Evolutionary conservation across 2,329 filamentous ascomycete genomes (phyloP), one percentile per base, ranked within the genome.

Genomic region (Hirsutella minnesotensis): DNA sequence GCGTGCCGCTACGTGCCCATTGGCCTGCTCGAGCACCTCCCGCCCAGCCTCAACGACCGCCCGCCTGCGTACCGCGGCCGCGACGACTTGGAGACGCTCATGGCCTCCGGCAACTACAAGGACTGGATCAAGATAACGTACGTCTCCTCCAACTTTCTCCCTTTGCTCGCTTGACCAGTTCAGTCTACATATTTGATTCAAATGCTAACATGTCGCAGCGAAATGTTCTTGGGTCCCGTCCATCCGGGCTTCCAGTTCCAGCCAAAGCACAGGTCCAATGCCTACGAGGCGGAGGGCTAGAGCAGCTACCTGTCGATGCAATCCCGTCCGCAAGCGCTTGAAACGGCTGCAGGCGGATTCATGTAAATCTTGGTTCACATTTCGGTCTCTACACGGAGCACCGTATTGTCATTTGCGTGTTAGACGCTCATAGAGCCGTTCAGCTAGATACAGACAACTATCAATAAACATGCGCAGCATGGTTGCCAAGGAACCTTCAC

Each of bases 101-200:
- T 98, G 65, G 82, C 81, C 13, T 95, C 88, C 64, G 77, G 79
- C 49, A 88, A 96, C 64, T 95, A 94, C 67, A 84, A 83, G 66
- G 92, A 98, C 63, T 98, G 92, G 92, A 88, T 98, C 61, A 96
- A 95, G 70, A 94, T 98, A 56, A 94, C 82, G 88, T 92, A 75
- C 61, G 79, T 71, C 45, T n/a, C 5, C 31, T 16, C 15, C 12
- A 5, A 33, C n/a, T 33, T n/a, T 16, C 15, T 15, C n/a, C 15
- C 15, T 8, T 9, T 19, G 9, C 15, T 8, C 1, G 21, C 33
- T 20, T 9, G 3, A n/a, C 36, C 8, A 15, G 9, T 8, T 20
- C 33, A 2, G 15, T 13, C 4, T 16, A 18, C 15, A n/a, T 5
- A 18, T 13, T 18, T 9, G 16, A 18, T 2, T 5, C 18, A 9